Conservation (phyloP, 441 rosid species). For the Macaranga tanarius region DNA sequence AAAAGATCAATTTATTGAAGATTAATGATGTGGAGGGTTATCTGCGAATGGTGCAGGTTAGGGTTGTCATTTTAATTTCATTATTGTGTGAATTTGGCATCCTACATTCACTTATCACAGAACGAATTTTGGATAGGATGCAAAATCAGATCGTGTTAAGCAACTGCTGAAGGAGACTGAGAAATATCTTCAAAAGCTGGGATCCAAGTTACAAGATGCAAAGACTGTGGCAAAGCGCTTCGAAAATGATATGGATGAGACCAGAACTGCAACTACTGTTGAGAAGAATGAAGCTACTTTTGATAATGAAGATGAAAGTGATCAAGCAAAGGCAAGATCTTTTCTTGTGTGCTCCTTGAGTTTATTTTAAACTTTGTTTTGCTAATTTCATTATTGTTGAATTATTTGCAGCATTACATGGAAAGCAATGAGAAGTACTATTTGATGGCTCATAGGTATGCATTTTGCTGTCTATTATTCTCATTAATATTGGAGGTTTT, state of each 20-base stretch:
- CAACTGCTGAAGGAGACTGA: conserved; percentile 91
- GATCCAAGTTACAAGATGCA: conserved; percentile 77
- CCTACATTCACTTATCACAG: conserved; percentile 19
- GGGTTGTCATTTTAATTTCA: conserved; percentile 29
- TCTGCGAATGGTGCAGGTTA: conserved; percentile 96
- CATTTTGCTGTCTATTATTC: conserved; percentile 15
- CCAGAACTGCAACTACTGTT: conserved; percentile 33
- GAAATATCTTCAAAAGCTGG: conserved; percentile 90
- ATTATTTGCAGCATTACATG: conserved; percentile 73
- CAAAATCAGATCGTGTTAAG: conserved; percentile 94
- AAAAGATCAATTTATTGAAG: conserved; percentile 89
- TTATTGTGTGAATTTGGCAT: conserved; percentile 12
- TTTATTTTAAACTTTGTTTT: conserved; percentile 22
- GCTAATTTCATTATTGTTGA: conserved; percentile 23
- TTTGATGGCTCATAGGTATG: conserved; percentile 94
- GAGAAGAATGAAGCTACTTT: conserved; percentile 60
- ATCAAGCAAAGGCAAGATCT: conserved; percentile 79
- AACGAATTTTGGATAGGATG: conserved; percentile 54
- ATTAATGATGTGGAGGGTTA: conserved; percentile 98
- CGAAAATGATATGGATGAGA: conserved; percentile 70
- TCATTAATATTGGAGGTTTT: background rate
- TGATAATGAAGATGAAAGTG: conserved; percentile 89
- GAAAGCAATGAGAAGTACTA: conserved; percentile 98
- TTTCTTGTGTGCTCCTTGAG: conserved; percentile 20
- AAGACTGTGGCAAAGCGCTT: conserved; percentile 56